These are phyloP conservation scores for Fusarium papillatum DNA, from an alignment of 2,329 filamentous ascomycete genomes.

Conservation along the genomic window DNA sequence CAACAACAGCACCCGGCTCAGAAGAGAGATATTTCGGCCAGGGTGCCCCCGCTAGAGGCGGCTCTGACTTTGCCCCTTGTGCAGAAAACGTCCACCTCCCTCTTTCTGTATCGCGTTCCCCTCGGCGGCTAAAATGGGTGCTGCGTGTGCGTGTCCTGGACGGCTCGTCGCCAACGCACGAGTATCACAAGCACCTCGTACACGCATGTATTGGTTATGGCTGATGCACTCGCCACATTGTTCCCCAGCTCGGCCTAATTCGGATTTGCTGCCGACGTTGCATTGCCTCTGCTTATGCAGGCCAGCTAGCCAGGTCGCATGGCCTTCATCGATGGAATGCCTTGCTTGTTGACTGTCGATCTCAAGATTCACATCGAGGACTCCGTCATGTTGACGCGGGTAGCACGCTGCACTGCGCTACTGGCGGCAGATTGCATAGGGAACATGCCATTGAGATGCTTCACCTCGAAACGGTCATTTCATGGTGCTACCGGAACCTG, in stretches of 20 bases:
- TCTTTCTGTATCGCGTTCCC: conserved; percentile 32
- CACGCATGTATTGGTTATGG: not conserved
- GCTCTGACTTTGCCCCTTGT: conserved; percentile 34
- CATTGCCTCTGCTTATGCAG: not conserved
- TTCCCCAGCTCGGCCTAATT: conserved; percentile 12
- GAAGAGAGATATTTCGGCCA: conserved; percentile 35
- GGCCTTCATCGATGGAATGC: not conserved
- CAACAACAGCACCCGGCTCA: conserved; percentile 29
- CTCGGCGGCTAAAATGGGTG: conserved; percentile 7
- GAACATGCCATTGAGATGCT: not conserved
- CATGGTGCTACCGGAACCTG: not conserved
- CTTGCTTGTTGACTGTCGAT: not conserved
- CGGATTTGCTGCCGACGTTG: not conserved
- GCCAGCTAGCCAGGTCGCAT: not conserved
- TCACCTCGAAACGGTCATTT: not conserved
- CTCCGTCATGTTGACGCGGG: not conserved
- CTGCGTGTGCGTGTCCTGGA: conserved; percentile 19
- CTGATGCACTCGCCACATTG: conserved; percentile 24
- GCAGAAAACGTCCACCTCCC: conserved; percentile 35
- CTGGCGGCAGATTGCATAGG: not conserved
- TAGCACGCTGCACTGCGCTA: not conserved
- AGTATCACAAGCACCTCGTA: conserved; percentile 15
- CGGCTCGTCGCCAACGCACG: conserved; percentile 20
- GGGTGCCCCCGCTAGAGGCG: conserved; percentile 36
- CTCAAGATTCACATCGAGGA: not conserved